These are phyloP conservation scores for Diospyros lotus DNA, from an alignment of 148 eudicot species.

Conservation along the genomic window DNA sequence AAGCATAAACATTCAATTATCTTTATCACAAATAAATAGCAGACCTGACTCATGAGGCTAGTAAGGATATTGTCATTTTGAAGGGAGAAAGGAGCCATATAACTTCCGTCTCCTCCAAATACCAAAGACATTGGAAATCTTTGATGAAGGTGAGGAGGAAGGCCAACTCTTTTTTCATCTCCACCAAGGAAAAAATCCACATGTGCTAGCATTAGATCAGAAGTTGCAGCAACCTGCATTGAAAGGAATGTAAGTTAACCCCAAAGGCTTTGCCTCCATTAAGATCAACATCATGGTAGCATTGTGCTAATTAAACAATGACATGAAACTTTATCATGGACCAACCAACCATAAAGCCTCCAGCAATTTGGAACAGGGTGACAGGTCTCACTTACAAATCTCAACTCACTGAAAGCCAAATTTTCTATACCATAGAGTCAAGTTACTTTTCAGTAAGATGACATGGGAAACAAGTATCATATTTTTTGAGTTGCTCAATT, in stretches of 20 bases:
- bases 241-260: slow-evolving; percentile 1
- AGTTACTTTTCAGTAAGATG: not conserved
- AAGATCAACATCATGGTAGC: not conserved
- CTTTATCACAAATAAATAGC: slow-evolving; percentile 4
- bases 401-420: not conserved
- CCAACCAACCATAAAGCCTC: too few relatives aligned
- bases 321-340: too few relatives aligned
- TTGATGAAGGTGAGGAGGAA: slow-evolving; percentile 79
- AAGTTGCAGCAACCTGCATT: slow-evolving; percentile 71
- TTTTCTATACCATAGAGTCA: not conserved
- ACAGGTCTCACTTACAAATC: not conserved
- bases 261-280: not conserved
- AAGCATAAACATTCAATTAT: slow-evolving; percentile 1
- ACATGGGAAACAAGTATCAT: not conserved
- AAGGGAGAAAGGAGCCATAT: slow-evolving; percentile 88
- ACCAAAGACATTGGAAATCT: slow-evolving; percentile 75
- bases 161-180: slow-evolving; percentile 92
- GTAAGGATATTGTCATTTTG: slow-evolving; percentile 82
- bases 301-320: not conserved
- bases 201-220: slow-evolving; percentile 90
- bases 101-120: slow-evolving; percentile 96
- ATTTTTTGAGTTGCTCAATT: not conserved
- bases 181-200: slow-evolving; percentile 98
- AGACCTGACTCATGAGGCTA: slow-evolving; percentile 88
- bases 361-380: not conserved